Evolutionary conservation across 306 rosid species (phyloP).

Genomic region (Sechiopsis laciniata): DNA sequence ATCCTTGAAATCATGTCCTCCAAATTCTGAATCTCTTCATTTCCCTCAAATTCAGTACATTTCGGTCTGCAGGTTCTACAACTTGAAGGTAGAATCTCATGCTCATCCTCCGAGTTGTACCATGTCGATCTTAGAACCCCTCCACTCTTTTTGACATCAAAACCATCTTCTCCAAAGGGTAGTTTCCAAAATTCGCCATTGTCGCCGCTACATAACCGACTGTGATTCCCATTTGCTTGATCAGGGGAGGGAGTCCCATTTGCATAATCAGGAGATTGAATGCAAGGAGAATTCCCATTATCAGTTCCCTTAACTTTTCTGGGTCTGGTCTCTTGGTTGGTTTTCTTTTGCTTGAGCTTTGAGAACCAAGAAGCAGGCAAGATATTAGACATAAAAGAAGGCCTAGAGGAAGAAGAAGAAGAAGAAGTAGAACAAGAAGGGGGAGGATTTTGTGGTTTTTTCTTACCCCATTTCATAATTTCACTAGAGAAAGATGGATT

Average conservation of each 20-base stretch:
- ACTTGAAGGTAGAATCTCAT: constrained; percentile 25
- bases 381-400: constrained; percentile 54
- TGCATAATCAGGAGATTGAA: constrained; percentile 8
- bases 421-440: constrained; percentile 42
- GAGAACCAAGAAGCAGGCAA: constrained; percentile 67
- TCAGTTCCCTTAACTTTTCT: constrained; percentile 32
- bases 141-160: constrained; percentile 33
- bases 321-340: constrained; percentile 36
- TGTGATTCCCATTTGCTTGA: constrained; percentile 24
- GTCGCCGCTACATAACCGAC: constrained; percentile 44
- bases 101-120: constrained; percentile 38
- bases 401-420: constrained; percentile 37
- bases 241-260: too few species aligned
- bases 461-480: constrained; percentile 62
- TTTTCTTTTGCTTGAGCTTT: constrained; percentile 58
- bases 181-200: constrained; percentile 68
- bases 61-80: constrained; percentile 26
- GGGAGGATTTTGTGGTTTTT: constrained; percentile 31
- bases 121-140: constrained; percentile 25
- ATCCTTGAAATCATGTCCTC: constrained; percentile 28
- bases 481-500: not conserved
- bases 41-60: constrained; percentile 26
- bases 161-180: constrained; percentile 52
- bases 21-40: constrained; percentile 33
- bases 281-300: constrained; percentile 32